Percentiles rank a stretch among this genome's conserved stretches.
Evolutionary conservation across 192 early-diverging fungal genomes (phyloP).

Genomic region (Pilaira anomala): DNA sequence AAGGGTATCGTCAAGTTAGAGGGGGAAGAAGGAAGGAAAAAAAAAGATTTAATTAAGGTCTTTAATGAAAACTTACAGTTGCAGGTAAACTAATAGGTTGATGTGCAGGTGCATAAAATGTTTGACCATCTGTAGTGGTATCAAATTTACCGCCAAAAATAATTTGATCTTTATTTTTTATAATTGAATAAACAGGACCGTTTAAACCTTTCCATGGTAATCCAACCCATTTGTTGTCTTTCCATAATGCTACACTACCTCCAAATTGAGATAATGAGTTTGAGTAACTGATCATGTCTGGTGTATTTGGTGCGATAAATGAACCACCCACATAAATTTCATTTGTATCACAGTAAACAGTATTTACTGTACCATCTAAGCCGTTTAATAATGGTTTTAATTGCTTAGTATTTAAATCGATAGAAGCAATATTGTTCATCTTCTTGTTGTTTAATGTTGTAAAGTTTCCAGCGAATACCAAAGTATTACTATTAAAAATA

Average conservation of each 20-base stretch:
- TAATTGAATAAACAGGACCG: conserved; percentile 58
- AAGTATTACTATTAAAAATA: background rate
- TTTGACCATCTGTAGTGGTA: conserved; percentile 57
- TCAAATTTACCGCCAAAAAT: conserved; percentile 70
- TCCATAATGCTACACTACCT: conserved; percentile 30
- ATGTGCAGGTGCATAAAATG: conserved; percentile 35
- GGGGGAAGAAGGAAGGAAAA: too few species aligned
- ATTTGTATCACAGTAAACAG: conserved; percentile 31
- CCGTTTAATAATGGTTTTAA: conserved; percentile 17
- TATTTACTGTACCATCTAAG: conserved; percentile 34
- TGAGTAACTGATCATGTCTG: background rate
- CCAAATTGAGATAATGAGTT: conserved; percentile 17
- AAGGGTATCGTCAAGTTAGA: conserved; percentile 5
- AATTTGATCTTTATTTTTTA: conserved; percentile 39
- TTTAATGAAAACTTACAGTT: conserved; percentile 16
- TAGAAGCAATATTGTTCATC: conserved; percentile 28
- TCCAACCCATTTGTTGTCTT: conserved; percentile 42
- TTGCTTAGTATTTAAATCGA: conserved; percentile 10
- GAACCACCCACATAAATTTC: conserved; percentile 29
- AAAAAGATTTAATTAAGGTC: conserved; percentile 8
- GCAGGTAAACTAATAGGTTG: conserved; percentile 50
- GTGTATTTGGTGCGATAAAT: conserved; percentile 27
- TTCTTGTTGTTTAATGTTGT: conserved; percentile 1
- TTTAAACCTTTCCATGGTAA: conserved; percentile 67
- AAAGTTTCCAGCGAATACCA: conserved; percentile 37